Base-by-base conservation (phyloP, 108 stramenopile genomes). In the Nannochloropsis oceanica region DNA sequence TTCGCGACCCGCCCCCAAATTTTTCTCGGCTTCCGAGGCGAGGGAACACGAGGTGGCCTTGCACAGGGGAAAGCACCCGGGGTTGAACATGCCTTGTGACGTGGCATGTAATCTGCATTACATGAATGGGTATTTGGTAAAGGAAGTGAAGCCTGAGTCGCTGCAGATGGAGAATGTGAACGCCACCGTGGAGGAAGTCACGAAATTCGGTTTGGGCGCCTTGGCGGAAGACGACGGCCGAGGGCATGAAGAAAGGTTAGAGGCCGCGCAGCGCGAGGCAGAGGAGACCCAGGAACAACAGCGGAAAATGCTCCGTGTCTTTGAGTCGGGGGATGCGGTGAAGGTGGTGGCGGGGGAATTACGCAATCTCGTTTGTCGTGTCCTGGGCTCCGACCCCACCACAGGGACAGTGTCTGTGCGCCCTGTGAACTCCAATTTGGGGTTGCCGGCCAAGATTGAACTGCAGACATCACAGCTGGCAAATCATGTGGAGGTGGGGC, bases 221-320 rank as follows among this genome's bases (percentile, higher is more conserved):
- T n/a, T 73, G 59, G 59, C 59, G 9, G 59, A 73, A 10, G 59
- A 73, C n/a, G 59, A 73, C 0, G 59, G 59, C 7, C 18, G 2
- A n/a, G 59, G 59, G 22, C 59, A 73, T 10, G 59, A 73, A n/a
- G 59, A 73, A 10, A 18, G 59, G 18, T 9, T 73, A 13, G 93
- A 95, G 44, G 95, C 85, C 92, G 92, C 34, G 92, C 59, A 73
- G 59, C 59, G 96, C 87, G 92, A 93, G 81, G 89, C 90, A 43
- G 93, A 93, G 79, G 95, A 96, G 82, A 93, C 94, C 73, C 92
- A 93, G 43, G 96, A 96, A 1, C 96, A 92, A 22, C 86, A 96
- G 82, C 96, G 96, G 86, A 96, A 97, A 88, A 87, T 97, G 43
- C 94, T 94, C 80, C 27, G 92, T 27, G 96, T 98, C 87, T 93